A percentile compares a stretch with the other conserved stretches of the same genome.
Conservation (phyloP, 306 rosid genomes). For the Gleditsia sinensis region DNA sequence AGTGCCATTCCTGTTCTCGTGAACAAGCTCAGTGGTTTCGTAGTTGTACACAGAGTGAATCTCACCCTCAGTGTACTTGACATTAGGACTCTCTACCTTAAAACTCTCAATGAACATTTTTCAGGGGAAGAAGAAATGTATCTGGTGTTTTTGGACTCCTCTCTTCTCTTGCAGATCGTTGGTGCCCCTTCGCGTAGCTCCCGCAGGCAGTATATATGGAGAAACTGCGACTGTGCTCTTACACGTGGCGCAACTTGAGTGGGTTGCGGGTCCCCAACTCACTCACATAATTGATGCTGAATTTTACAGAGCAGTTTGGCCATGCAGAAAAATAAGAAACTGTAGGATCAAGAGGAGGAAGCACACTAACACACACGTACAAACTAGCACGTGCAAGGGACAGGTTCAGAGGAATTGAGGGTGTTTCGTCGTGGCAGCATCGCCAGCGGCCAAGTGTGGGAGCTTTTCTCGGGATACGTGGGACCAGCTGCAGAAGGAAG, state of each 20-base stretch:
- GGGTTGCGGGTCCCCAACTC: neutral
- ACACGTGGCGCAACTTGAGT: slow-evolving; percentile 48
- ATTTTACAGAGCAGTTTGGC: slow-evolving; percentile 1
- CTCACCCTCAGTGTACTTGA: slow-evolving; percentile 68
- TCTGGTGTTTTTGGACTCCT: neutral
- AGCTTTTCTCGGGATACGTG: neutral
- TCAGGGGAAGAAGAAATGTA: neutral
- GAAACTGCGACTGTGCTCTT: neutral
- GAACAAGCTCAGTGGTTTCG: slow-evolving; percentile 91
- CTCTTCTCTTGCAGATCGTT: neutral
- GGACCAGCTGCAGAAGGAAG: neutral
- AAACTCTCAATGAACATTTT: slow-evolving; percentile 85
- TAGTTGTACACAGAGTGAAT: slow-evolving; percentile 86
- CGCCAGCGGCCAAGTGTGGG: neutral
- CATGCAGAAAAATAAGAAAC: slow-evolving; percentile 17
- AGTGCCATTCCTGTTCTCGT: slow-evolving; percentile 75
- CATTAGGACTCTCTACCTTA: slow-evolving; percentile 88
- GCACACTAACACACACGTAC: no score
- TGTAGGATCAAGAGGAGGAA: no score
- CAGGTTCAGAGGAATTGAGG: neutral
- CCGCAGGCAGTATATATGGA: slow-evolving; percentile 41
- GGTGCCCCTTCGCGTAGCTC: neutral
- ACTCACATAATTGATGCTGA: slow-evolving; percentile 3
- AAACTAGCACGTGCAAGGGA: neutral
- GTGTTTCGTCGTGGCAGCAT: neutral